Conservation (phyloP, 1,284 basidiomycete species). For the Austroboletus niveus region DNA sequence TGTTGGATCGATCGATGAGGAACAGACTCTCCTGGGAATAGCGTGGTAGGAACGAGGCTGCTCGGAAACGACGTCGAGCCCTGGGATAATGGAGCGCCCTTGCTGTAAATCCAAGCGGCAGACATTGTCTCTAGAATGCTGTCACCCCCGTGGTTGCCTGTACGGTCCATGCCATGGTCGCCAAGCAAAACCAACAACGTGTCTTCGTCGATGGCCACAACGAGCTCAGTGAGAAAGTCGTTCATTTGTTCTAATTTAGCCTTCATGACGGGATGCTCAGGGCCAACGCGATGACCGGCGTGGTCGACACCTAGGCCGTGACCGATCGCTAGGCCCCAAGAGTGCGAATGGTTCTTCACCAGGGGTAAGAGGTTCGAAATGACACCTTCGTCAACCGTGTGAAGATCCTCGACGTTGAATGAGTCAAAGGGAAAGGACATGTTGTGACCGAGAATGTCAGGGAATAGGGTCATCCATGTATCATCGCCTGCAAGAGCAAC, state of each 20-base stretch:
- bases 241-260: slow-evolving; percentile 89
- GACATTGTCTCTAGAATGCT: slow-evolving; percentile 83
- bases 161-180: slow-evolving; percentile 96
- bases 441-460: slow-evolving; percentile 67
- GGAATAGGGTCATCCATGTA: slow-evolving; percentile 93
- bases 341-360: slow-evolving; percentile 34
- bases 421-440: slow-evolving; percentile 88
- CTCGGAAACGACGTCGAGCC: slow-evolving; percentile 39
- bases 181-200: slow-evolving; percentile 91
- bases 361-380: slow-evolving; percentile 76
- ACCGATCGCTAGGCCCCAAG: slow-evolving; percentile 87
- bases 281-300: slow-evolving; percentile 92
- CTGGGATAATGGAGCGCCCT: slow-evolving; percentile 47
- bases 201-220: slow-evolving; percentile 67
- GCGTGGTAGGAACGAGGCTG: slow-evolving; percentile 48
- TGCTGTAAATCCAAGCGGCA: slow-evolving; percentile 92
- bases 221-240: slow-evolving; percentile 69
- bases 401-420: slow-evolving; percentile 98
- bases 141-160: slow-evolving; percentile 96
- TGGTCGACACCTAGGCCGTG: slow-evolving; percentile 99
- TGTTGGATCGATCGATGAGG: slow-evolving; percentile 80
- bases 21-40: slow-evolving; percentile 59
- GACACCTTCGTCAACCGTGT: slow-evolving; percentile 94
- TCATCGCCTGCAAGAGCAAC: slow-evolving; percentile 93
- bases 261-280: slow-evolving; percentile 85